Percentiles rank a stretch among this genome's conserved stretches.
Evolutionary conservation across 2,329 filamentous ascomycete species (phyloP).

Genomic region (Tolypocladium tundrense): DNA sequence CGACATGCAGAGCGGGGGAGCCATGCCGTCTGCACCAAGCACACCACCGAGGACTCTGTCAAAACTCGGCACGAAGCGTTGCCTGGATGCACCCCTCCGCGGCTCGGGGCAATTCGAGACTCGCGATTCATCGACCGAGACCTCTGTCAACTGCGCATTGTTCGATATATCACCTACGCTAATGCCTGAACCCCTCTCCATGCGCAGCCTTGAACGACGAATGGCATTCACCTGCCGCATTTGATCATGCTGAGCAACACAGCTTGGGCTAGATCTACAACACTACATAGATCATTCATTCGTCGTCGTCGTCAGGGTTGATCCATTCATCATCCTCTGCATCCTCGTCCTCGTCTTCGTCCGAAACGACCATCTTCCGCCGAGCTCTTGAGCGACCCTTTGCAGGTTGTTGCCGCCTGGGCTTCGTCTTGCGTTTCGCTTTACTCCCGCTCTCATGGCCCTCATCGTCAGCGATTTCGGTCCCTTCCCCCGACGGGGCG

Average conservation of each 20-base stretch:
- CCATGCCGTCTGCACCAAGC: too few species aligned
- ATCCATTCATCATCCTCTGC: slow-evolving; percentile 5
- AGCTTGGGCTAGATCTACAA: too few species aligned
- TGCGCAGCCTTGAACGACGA: not conserved
- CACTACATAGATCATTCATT: not conserved
- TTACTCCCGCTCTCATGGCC: not conserved
- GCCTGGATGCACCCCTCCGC: too few species aligned
- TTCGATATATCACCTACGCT: not conserved
- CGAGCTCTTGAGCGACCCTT: not conserved
- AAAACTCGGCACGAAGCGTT: too few species aligned
- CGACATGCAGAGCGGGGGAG: too few species aligned
- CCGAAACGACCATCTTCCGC: not conserved
- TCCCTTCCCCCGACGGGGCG: not conserved
- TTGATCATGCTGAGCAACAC: not conserved
- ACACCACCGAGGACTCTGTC: too few species aligned
- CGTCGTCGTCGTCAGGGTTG: not conserved
- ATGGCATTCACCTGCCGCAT: not conserved
- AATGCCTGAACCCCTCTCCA: not conserved
- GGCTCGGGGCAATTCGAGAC: too few species aligned
- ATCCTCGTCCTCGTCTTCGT: slow-evolving; percentile 1
- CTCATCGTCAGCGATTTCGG: not conserved
- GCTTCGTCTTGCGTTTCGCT: not conserved
- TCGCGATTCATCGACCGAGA: not conserved
- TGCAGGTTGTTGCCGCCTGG: not conserved
- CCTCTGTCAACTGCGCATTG: not conserved